Evolutionary conservation across 148 eudicot species (phyloP), one percentile per base, ranked within the genome.

Genomic region (Dysphania ambrosioides): DNA sequence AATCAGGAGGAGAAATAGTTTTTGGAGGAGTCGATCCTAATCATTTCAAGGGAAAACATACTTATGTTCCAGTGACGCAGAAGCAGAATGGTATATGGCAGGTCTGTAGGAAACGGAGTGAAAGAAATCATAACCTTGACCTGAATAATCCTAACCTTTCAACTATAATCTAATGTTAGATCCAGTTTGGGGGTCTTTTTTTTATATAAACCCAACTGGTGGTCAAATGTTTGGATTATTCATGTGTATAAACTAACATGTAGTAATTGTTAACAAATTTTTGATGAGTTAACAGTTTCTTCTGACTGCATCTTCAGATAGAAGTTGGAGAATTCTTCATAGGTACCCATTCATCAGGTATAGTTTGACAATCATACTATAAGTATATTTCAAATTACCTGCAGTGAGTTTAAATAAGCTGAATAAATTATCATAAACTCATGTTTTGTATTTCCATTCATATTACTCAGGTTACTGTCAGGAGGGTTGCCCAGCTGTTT

Each of bases 11-110:
- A 63, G 95, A 92, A 78, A 67, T 92, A 36, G 87, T 90, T 56
- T 90, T 92, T 70, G 97, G 95, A 44, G 97, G 95, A 66, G 86
- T 88, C 68, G 91, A 92, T 82, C 74, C 91, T 12, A 72, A 81
- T 0, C 97, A 92, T 79, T 92, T 80, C 83, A 83, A 72, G 75
- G 93, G 95, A 23, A 40, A 90, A 53, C 97, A 92, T 73, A 87
- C 85, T 44, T 90, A 88, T 80, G 95, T 92, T 78, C 92, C 92
- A 51, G 81, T 92, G 21, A 86, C 86, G 18, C 72, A 76, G 16
- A 90, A 78, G 27, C 72, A 79, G 21, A 88, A 78, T 66, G 95
- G 92, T 31, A 83, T 86, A 70, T 92, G 97, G 97, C 95, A 83
- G 95, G 97, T 88, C 70, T n/a, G 80, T 80, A 8, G 21, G 3